phyloP scores from a whole-genome alignment of 352 stramenopile genomes.

The Globisporangium cederbergense region DNA sequence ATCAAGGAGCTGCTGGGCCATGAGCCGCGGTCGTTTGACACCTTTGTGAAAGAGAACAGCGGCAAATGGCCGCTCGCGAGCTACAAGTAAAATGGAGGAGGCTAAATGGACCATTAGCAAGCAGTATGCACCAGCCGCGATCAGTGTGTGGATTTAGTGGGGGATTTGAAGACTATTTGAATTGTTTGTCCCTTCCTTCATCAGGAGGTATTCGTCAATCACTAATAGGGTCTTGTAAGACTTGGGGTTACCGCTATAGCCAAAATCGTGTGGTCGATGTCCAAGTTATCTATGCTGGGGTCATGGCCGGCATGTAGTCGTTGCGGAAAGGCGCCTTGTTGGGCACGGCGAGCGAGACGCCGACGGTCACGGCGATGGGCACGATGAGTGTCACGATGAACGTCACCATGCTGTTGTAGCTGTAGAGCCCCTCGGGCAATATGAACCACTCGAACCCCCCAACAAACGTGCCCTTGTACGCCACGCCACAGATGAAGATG shows the following conservation, averaged over 20 bases:
- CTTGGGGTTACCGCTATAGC: background rate
- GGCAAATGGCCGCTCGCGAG: slow-evolving; percentile 34
- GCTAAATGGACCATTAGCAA: background rate
- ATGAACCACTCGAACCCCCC: slow-evolving; percentile 77
- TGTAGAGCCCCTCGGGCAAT: slow-evolving; percentile 72
- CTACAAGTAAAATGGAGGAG: slow-evolving; percentile 15
- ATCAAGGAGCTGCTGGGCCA: slow-evolving; percentile 38
- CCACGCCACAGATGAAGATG: slow-evolving; percentile 66
- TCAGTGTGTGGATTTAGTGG: background rate
- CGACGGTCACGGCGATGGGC: slow-evolving; percentile 50
- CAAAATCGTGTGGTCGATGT: slow-evolving; percentile 1
- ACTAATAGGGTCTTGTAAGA: background rate
- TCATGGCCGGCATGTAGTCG: slow-evolving; percentile 28
- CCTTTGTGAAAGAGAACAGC: slow-evolving; percentile 46
- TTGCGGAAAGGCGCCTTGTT: slow-evolving; percentile 18
- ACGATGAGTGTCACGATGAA: slow-evolving; percentile 72
- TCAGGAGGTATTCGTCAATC: background rate
- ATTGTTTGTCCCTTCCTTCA: background rate
- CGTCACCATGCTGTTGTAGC: slow-evolving; percentile 73
- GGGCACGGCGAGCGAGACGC: slow-evolving; percentile 47
- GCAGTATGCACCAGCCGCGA: background rate
- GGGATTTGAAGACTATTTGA: background rate
- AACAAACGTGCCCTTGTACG: slow-evolving; percentile 59
- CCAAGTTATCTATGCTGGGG: slow-evolving; percentile 17
- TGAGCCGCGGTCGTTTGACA: slow-evolving; percentile 32